Conservation (phyloP, 2,329 filamentous ascomycete species). For the Hirsutella thompsonii region DNA sequence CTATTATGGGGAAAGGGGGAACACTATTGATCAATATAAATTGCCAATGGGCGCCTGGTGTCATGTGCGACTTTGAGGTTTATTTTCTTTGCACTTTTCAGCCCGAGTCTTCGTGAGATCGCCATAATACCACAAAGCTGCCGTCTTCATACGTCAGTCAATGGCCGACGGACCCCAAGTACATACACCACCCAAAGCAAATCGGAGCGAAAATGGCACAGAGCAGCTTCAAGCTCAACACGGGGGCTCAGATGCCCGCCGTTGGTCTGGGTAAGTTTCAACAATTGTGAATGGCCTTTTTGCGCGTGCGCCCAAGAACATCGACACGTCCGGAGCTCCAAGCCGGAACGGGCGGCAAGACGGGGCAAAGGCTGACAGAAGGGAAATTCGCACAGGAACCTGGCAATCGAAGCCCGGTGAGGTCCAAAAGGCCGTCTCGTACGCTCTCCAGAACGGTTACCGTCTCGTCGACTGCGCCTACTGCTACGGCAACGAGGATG, state of each 20-base stretch:
- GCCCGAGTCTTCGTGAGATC: no score
- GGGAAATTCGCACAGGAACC: constrained; percentile 33
- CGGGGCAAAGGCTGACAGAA: neutral
- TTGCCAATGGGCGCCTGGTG: no score
- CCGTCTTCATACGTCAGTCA: neutral
- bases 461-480: constrained; percentile 58
- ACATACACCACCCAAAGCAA: no score
- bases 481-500: constrained; percentile 71
- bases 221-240: constrained; percentile 49
- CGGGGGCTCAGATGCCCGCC: constrained; percentile 47
- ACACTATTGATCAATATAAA: no score
- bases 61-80: no score
- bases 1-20: no score
- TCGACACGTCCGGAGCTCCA: no score
- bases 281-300: no score
- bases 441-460: constrained; percentile 45
- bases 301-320: no score
- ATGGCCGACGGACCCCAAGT: neutral
- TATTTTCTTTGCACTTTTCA: no score
- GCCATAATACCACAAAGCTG: neutral
- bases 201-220: constrained; percentile 1
- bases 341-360: no score
- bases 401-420: constrained; percentile 50
- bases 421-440: constrained; percentile 43
- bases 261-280: constrained; percentile 42